A percentile compares a stretch with the other conserved stretches of the same genome.
phyloP scores from a whole-genome alignment of 2,329 filamentous ascomycete species.

The Beauveria pseudobassiana region DNA sequence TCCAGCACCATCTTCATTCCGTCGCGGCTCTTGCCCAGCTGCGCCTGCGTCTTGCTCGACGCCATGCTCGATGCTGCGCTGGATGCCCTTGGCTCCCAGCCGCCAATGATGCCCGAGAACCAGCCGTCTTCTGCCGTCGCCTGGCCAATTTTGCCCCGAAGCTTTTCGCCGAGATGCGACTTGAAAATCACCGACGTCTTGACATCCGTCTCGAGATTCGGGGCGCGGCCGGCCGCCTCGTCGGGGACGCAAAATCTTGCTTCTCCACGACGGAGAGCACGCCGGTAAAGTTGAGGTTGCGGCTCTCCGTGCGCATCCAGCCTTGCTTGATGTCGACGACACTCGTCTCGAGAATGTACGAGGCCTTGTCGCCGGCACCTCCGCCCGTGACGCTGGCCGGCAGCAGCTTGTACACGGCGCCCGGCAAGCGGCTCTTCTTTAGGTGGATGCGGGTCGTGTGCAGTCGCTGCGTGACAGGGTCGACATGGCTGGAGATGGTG shows the following conservation, averaged over 20 bases:
- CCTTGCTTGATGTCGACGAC: slow-evolving; percentile 72
- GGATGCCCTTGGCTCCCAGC: slow-evolving; percentile 63
- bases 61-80: slow-evolving; percentile 75
- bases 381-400: slow-evolving; percentile 63
- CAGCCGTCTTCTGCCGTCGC: slow-evolving; percentile 37
- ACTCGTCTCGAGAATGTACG: slow-evolving; percentile 73
- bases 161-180: slow-evolving; percentile 63
- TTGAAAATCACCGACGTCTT: slow-evolving; percentile 67
- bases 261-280: slow-evolving; percentile 72
- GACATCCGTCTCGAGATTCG: slow-evolving; percentile 51
- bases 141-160: slow-evolving; percentile 47
- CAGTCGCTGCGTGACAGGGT: slow-evolving; percentile 64
- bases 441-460: slow-evolving; percentile 74
- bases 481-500: slow-evolving; percentile 67
- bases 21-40: slow-evolving; percentile 72
- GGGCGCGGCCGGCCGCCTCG: slow-evolving; percentile 17
- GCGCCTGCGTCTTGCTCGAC: slow-evolving; percentile 67
- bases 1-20: slow-evolving; percentile 79
- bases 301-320: slow-evolving; percentile 75
- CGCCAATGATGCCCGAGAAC: slow-evolving; percentile 44
- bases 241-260: slow-evolving; percentile 51
- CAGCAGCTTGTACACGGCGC: slow-evolving; percentile 67
- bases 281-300: slow-evolving; percentile 75
- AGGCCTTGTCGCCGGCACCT: slow-evolving; percentile 57
- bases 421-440: slow-evolving; percentile 72